Base-by-base conservation (phyloP, 2,329 filamentous ascomycete genomes). In the Onygenales sp. region DNA sequence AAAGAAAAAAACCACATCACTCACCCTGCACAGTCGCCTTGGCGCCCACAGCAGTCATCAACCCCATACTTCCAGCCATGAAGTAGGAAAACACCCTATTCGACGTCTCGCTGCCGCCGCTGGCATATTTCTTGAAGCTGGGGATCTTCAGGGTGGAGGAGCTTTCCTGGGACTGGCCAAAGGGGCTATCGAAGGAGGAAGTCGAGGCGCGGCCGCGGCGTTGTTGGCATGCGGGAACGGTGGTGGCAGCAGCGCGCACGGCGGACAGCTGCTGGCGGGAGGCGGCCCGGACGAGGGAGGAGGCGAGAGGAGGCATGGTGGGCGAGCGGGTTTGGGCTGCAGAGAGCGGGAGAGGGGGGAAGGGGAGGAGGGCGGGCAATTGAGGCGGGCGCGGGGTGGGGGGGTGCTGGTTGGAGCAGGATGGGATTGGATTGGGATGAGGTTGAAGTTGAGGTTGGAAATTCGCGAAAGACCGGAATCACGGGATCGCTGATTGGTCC, bases 11-110 rank as follows among this genome's bases (percentile, higher is more conserved):
- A 13, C 17, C 32, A 31, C 21, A 8, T 40, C 56, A 72, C 87
- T 70, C 83, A 98, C 93, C 92, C 81, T 96, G 89, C 63, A 98
- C 89, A 61, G 93, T 97, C 65, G 88, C 89, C 86, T 98, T 98
- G 70, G 92, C 93, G 68, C 92, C 92, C 62, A 93, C 87, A 55
- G 92, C 92, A 60, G 87, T 84, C 70, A 97, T 80, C 67, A 93
- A 86, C 70, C 93, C 93, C 81, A 98, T 86, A 53, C 88, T 85
- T 66, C 93, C 93, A 62, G 95, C 93, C 88, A 97, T 95, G 77
- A 98, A 97, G 82, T 98, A 98, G 67, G 85, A 84, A 74, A 95
- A 93, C 63, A 95, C 78, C 78, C 91, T 86, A 77, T 95, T 95
- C 67, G 79, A 78, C 62, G 77, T 80, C 71, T 85, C 78, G 63